These are phyloP conservation scores for Asterionellopsis glacialis DNA, from an alignment of 108 stramenopile genomes.

Conservation along the genomic window DNA sequence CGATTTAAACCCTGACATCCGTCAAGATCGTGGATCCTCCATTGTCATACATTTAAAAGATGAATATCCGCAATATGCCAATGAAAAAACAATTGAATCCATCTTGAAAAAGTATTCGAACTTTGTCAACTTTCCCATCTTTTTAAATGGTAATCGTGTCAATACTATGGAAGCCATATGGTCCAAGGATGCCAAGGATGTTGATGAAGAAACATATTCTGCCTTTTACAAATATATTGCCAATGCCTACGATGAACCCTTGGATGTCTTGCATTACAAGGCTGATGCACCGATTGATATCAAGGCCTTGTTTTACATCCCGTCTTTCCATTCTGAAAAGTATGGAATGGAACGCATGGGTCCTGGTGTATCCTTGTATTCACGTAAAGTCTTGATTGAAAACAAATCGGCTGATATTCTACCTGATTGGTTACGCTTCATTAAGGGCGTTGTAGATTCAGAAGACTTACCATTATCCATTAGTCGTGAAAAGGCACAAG, in stretches of 20 bases:
- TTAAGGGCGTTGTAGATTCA: conserved; percentile 96
- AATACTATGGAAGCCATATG: conserved; percentile 97
- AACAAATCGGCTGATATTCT: conserved; percentile 84
- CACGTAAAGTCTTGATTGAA: conserved; percentile 95
- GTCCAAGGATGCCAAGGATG: conserved; percentile 83
- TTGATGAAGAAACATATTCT: conserved; percentile 87
- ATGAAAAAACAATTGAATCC: conserved; percentile 71
- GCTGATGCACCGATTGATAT: conserved; percentile 98
- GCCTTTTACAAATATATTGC: conserved; percentile 96
- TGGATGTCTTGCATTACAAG: conserved; percentile 85
- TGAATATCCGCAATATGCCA: conserved; percentile 75
- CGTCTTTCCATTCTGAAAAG: conserved; percentile 95
- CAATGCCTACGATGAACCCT: conserved; percentile 84
- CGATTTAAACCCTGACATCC: conserved; percentile 45
- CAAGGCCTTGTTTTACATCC: conserved; percentile 94
- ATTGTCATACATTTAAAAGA: conserved; percentile 87
- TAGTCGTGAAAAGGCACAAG: conserved; percentile 97
- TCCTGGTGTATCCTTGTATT: conserved; percentile 93
- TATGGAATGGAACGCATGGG: conserved; percentile 99
- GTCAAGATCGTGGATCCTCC: conserved; percentile 86
- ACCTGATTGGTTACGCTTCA: conserved; percentile 97
- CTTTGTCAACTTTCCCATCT: conserved; percentile 98
- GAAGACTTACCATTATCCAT: conserved; percentile 97
- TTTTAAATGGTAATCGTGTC: conserved; percentile 88
- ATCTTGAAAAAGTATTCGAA: conserved; percentile 96